A percentile compares a stretch with the other conserved stretches of the same genome.
These are phyloP conservation scores for Panaeolus cyanescens DNA, from an alignment of 768 basidiomycete species.

Conservation along the genomic window DNA sequence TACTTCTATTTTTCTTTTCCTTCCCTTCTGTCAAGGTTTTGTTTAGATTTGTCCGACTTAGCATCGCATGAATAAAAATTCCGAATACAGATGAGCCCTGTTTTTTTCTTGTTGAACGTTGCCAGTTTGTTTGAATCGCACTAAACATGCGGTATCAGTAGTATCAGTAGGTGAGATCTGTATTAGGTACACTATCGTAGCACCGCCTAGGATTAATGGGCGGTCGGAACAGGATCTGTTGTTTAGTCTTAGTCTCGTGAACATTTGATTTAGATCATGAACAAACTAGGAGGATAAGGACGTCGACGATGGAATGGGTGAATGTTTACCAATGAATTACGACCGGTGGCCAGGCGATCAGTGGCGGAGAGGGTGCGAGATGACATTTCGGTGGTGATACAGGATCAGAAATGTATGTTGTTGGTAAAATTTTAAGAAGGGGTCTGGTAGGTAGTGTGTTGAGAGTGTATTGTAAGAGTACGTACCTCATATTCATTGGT, in stretches of 20 bases:
- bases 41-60: neutral
- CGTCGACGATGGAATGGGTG: too few species aligned
- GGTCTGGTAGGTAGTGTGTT: neutral
- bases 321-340: neutral
- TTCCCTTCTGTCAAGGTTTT: neutral
- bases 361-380: neutral
- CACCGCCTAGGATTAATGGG: too few species aligned
- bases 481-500: neutral
- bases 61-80: neutral
- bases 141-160: neutral
- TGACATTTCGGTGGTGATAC: constrained; percentile 1
- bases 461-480: neutral
- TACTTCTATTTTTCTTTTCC: neutral
- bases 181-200: too few species aligned
- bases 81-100: neutral
- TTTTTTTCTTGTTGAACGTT: neutral
- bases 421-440: neutral
- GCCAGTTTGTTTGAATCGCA: too few species aligned
- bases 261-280: neutral
- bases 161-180: neutral
- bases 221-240: neutral
- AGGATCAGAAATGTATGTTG: neutral
- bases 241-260: neutral
- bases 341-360: neutral
- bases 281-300: too few species aligned